A percentile compares a stretch with the other conserved stretches of the same genome.
Evolutionary conservation across 140 eudicot species (phyloP).

Genomic region (Bidens hawaiensis): DNA sequence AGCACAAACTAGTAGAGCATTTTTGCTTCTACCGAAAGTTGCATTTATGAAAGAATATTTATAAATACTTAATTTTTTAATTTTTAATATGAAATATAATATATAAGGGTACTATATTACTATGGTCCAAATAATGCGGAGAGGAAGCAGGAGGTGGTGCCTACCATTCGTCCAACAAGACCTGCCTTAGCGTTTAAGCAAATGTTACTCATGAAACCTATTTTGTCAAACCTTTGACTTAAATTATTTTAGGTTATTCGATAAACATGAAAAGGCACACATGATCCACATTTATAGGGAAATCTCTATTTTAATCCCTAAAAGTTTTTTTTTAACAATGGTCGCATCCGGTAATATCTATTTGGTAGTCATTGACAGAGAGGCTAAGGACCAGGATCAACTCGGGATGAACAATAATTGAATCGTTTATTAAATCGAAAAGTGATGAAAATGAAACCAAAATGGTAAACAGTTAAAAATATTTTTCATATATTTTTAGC

Average conservation of each 20-base stretch:
- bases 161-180: constrained; percentile 37
- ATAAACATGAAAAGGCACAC: background rate
- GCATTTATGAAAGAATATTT: constrained; percentile 18
- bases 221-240: constrained; percentile 34
- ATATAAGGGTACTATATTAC: background rate
- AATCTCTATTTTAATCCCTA: background rate
- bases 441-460: too few species aligned
- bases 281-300: background rate
- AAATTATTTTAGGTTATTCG: background rate
- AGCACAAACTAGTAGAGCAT: constrained; percentile 20
- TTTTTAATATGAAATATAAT: too few species aligned
- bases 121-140: constrained; percentile 43
- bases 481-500: too few species aligned
- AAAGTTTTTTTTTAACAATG: background rate
- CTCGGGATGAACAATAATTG: too few species aligned
- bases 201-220: constrained; percentile 19
- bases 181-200: constrained; percentile 43
- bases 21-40: constrained; percentile 17
- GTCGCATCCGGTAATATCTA: too few species aligned
- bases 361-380: too few species aligned
- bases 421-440: too few species aligned
- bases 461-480: too few species aligned
- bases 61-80: background rate
- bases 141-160: constrained; percentile 37
- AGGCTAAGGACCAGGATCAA: too few species aligned